These are phyloP conservation scores for Saprolegnia parasitica DNA, from an alignment of 352 stramenopile genomes.

Conservation along the genomic window DNA sequence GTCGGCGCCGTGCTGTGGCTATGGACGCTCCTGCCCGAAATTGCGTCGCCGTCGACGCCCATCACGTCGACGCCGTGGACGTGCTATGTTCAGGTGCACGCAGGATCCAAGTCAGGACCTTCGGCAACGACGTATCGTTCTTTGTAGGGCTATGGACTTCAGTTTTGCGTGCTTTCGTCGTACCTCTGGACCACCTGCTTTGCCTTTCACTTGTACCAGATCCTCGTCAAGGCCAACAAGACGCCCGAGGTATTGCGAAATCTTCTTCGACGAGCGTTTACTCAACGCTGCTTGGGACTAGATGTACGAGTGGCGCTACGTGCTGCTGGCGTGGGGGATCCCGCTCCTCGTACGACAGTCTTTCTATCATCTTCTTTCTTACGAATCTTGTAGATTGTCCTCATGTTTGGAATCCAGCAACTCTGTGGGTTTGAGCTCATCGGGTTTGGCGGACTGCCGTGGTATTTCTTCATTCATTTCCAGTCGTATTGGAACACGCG, in stretches of 20 bases:
- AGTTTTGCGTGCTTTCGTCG: slow-evolving; percentile 66
- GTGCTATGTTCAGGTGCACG: slow-evolving; percentile 40
- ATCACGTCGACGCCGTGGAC: slow-evolving; percentile 26
- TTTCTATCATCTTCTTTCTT: not conserved
- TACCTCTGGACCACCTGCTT: slow-evolving; percentile 73
- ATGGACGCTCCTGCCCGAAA: slow-evolving; percentile 42
- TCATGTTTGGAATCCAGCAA: slow-evolving; percentile 45
- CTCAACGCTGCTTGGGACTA: slow-evolving; percentile 33
- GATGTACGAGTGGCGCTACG: slow-evolving; percentile 62
- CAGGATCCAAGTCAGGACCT: not conserved
- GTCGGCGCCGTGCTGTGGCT: slow-evolving; percentile 50
- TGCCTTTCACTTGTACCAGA: slow-evolving; percentile 68
- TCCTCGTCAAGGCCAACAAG: slow-evolving; percentile 47
- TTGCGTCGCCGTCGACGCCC: not conserved
- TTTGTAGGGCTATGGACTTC: slow-evolving; percentile 49
- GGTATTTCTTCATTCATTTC: slow-evolving; percentile 29
- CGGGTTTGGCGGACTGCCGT: slow-evolving; percentile 56
- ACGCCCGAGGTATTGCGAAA: slow-evolving; percentile 41
- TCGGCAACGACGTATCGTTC: not conserved
- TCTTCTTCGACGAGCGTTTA: too few relatives aligned
- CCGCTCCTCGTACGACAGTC: slow-evolving; percentile 38
- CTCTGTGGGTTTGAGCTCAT: slow-evolving; percentile 45
- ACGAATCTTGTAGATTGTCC: slow-evolving; percentile 37
- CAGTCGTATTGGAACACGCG: not conserved
- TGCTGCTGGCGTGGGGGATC: slow-evolving; percentile 63